Base-by-base conservation (phyloP, 163 green algal genomes). In the Chlorella variabilis region DNA sequence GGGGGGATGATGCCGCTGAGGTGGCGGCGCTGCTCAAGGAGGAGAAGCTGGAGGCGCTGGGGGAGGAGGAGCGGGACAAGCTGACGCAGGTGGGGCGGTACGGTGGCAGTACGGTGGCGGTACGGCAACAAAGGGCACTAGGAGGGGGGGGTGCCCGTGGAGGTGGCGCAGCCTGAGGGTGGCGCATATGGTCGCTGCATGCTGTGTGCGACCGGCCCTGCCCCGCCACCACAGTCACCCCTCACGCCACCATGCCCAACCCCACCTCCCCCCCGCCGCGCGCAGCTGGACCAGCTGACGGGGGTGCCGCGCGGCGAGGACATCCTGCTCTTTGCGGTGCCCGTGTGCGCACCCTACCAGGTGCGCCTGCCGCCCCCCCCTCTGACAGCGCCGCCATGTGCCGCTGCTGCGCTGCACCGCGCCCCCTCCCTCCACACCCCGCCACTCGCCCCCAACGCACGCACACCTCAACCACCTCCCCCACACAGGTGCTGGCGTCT, bases 291-390 rank as follows among this genome's bases (percentile, higher is more conserved):
- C 87, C 81, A 83, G 13, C 87, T 99, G 34, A 99, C 95, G 23
- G 94, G 91, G 17, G 20, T 83, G 13, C 94, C 94, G 0, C 84
- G 85, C 2, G 31, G 74, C 7, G 90, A 94, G 15, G 96, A 99
- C 78, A 84, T 95, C 23, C 85, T 99, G 80, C 88, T 98, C 74
- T 95, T 89, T 80, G 94, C 94, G 20, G 67, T 99, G 34, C 94
- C 95, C 5, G 91, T 99, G 68, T 98, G 93, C 83, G 96, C 89
- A 17, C 96, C 96, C 17, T 98, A 98, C 85, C 66, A 78, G 54
- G 75, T 68, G 31, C n/a, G n/a, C n/a, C n/a, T n/a, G n/a, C n/a
- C n/a, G n/a, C n/a, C n/a, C n/a, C n/a, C n/a, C n/a, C n/a, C n/a
- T n/a, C n/a, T n/a, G n/a, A n/a, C n/a, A n/a, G n/a, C n/a, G n/a